Conservation (phyloP, 1,284 basidiomycete species). For the Naganishia liquefaciens region DNA sequence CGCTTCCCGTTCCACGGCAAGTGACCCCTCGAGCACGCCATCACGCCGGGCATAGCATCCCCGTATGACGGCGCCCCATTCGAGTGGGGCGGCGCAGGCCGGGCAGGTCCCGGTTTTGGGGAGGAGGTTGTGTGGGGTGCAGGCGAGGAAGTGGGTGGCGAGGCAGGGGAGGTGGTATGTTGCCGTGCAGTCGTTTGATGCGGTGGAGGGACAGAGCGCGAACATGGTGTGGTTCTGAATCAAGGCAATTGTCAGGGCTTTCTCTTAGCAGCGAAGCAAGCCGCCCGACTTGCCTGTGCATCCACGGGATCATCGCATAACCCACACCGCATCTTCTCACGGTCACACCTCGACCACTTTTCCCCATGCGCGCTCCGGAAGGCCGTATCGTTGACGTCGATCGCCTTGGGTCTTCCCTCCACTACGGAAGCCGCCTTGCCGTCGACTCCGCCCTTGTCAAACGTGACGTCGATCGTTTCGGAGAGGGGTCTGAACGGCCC, state of each 20-base stretch:
- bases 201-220: conserved; percentile 62
- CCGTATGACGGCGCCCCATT: conserved; percentile 74
- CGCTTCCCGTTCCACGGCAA: conserved; percentile 30
- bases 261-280: too few relatives aligned
- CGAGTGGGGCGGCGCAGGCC: conserved; percentile 59
- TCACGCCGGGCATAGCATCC: conserved; percentile 65
- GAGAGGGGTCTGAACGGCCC: conserved; percentile 43
- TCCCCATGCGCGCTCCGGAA: conserved; percentile 50
- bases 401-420: conserved; percentile 55
- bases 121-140: conserved; percentile 57
- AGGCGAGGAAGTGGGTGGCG: conserved; percentile 61
- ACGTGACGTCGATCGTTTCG: conserved; percentile 58
- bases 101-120: conserved; percentile 66
- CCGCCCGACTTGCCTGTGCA: conserved; percentile 59
- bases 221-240: conserved; percentile 63
- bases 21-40: conserved; percentile 36
- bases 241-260: conserved; percentile 21
- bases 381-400: conserved; percentile 65
- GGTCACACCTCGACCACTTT: conserved; percentile 53
- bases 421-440: conserved; percentile 62
- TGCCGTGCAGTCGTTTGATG: conserved; percentile 48
- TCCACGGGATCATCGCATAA: conserved; percentile 60
- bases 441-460: conserved; percentile 72
- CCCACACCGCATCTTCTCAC: conserved; percentile 58
- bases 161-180: conserved; percentile 72